Conservation (phyloP, 2,329 filamentous ascomycete species). For the Herpomyces periplanetae region DNA sequence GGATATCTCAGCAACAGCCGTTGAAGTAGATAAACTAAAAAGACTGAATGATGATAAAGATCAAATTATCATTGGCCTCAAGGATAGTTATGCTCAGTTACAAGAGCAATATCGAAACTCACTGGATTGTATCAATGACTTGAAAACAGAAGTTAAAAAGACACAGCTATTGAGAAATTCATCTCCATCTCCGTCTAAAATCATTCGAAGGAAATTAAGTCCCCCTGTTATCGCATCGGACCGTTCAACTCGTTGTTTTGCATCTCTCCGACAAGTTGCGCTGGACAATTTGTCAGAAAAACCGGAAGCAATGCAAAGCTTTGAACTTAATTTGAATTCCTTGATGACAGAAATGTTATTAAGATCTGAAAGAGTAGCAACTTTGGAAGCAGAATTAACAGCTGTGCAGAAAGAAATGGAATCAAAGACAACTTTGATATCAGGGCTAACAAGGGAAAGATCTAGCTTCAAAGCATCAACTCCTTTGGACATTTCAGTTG, state of each 20-base stretch:
- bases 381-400: constrained; percentile 46
- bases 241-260: constrained; percentile 60
- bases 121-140: constrained; percentile 49
- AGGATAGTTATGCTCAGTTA: constrained; percentile 40
- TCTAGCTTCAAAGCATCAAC: constrained; percentile 44
- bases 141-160: constrained; percentile 50
- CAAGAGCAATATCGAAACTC: constrained; percentile 44
- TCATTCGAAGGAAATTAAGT: constrained; percentile 70
- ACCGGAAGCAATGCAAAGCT: constrained; percentile 56
- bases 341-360: constrained; percentile 68
- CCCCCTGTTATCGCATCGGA: constrained; percentile 59
- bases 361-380: constrained; percentile 55
- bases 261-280: constrained; percentile 55
- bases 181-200: constrained; percentile 22
- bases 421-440: constrained; percentile 75
- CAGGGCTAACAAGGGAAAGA: constrained; percentile 60
- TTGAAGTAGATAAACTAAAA: constrained; percentile 31
- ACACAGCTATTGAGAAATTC: constrained; percentile 21
- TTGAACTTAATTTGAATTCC: constrained; percentile 59
- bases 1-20: constrained; percentile 10
- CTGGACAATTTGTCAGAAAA: constrained; percentile 43
- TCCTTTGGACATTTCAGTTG: constrained; percentile 61
- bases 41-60: constrained; percentile 35
- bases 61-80: constrained; percentile 26
- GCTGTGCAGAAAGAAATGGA: constrained; percentile 84